Base-by-base conservation (phyloP, 1,284 basidiomycete species). In the Caloboletus inedulis region DNA sequence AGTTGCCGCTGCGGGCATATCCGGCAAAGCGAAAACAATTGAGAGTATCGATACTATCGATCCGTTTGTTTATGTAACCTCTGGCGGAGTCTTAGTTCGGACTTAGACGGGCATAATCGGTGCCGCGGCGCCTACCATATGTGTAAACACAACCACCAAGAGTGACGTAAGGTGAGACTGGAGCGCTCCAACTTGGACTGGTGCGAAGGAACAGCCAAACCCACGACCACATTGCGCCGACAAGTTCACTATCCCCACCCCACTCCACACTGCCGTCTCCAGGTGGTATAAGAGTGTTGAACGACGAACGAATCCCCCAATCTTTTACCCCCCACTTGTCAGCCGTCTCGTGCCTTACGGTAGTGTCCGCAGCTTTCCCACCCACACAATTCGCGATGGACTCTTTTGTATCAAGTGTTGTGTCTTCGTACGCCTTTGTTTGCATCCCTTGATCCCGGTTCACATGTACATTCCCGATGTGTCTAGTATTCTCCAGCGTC, bases 391-490 rank as follows among this genome's bases (percentile, higher is more conserved):
- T 30, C 10, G 7, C 2, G 19, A 59, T 59, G 55, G 12, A 46
- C 8, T 49, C 44, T 1, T 21, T 47, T 14, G 1, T 27, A 1
- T 42, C 56, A 23, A 21, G 16, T 9, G 9, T 61, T 2, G 3
- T 52, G 2, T 57, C 59, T 7, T 42, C 13, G 62, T 60, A 42
- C 30, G 49, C 21, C 23, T 13, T 13, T 7, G 4, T 40, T 25
- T 33, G 1, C 29, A 14, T 37, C 47, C 21, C 33, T 31, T 45
- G 8, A 13, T 25, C 14, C 7, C 3, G 1, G 4, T 53, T 62
- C 35, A 56, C 49, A 69, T 67, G 64, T 55, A 62, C 16, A 48
- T 65, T 21, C 63, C 62, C 12, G 3, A 10, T 12, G 5, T 55
- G 3, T 54, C 55, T 21, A 69, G 65, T n/a, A 25, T 50, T 16